phyloP scores from a whole-genome alignment of 2,329 filamentous ascomycete genomes.

The Sphaerulina vaccinii region DNA sequence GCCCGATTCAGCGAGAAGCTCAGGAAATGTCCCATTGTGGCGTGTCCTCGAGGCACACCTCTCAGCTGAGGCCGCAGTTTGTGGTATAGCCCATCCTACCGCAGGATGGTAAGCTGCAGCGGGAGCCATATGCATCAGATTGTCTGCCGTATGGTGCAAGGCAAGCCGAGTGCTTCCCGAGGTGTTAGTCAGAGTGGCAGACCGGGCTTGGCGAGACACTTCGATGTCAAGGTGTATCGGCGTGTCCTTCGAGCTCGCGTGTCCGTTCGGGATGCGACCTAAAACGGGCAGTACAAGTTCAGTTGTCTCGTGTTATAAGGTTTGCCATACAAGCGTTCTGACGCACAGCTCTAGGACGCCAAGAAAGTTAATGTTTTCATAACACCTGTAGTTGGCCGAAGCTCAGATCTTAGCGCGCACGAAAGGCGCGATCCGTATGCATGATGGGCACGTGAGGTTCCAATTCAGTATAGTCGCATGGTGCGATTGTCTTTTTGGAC shows the following conservation, averaged over 20 bases:
- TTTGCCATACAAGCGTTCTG: no score
- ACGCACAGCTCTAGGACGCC: no score
- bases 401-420: constrained; percentile 3
- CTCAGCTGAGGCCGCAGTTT: constrained; percentile 1
- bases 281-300: no score
- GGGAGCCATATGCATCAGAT: background rate
- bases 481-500: background rate
- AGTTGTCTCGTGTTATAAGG: no score
- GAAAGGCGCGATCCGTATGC: constrained; percentile 1
- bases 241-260: no score
- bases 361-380: constrained; percentile 4
- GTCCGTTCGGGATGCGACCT: no score
- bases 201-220: no score
- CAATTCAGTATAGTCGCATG: background rate
- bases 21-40: no score
- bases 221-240: no score
- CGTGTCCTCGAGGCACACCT: constrained; percentile 2
- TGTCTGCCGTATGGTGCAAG: background rate
- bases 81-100: constrained; percentile 5
- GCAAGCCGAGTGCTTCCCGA: no score
- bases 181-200: no score
- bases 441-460: constrained; percentile 10
- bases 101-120: background rate
- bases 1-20: no score
- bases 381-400: constrained; percentile 4